These are phyloP conservation scores for Podila verticillata DNA, from an alignment of 192 early-diverging fungal species.

Conservation along the genomic window DNA sequence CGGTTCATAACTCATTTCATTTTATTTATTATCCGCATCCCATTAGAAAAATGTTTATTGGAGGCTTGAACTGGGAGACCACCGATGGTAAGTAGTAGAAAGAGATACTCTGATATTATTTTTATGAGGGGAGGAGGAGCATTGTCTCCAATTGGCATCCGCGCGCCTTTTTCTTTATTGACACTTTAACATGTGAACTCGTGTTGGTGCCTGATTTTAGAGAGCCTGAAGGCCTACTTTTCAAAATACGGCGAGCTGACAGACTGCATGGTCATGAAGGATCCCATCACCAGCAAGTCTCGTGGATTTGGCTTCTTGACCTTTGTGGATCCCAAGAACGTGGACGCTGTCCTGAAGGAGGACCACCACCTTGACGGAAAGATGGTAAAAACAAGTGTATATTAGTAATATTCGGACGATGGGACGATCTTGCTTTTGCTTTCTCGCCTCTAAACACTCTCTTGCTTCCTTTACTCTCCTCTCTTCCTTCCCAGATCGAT, in stretches of 20 bases:
- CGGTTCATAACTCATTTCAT: conserved; percentile 8
- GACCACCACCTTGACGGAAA: conserved; percentile 84
- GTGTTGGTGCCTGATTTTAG: conserved; percentile 42
- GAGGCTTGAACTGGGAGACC: conserved; percentile 85
- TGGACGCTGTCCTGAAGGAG: conserved; percentile 72
- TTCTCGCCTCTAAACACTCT: conserved; percentile 8
- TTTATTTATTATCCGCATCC: conserved; percentile 6
- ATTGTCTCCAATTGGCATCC: too few species aligned
- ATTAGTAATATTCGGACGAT: conserved; percentile 2
- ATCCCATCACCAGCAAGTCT: conserved; percentile 70
- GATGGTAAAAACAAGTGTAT: conserved; percentile 64
- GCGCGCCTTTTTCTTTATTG: too few species aligned
- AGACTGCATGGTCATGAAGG: conserved; percentile 84
- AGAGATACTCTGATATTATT: too few species aligned
- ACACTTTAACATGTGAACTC: too few species aligned
- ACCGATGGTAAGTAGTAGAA: conserved; percentile 74
- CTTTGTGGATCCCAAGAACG: conserved; percentile 66
- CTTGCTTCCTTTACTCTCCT: not conserved
- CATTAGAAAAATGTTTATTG: conserved; percentile 82
- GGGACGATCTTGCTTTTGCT: not conserved
- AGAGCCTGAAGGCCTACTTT: conserved; percentile 75
- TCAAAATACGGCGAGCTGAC: conserved; percentile 74
- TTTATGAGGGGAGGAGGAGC: too few species aligned
- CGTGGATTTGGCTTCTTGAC: conserved; percentile 85
- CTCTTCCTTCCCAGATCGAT: conserved; percentile 64